Conservation (phyloP, 2,329 filamentous ascomycete species). For the Aspergillus luchuensis region DNA sequence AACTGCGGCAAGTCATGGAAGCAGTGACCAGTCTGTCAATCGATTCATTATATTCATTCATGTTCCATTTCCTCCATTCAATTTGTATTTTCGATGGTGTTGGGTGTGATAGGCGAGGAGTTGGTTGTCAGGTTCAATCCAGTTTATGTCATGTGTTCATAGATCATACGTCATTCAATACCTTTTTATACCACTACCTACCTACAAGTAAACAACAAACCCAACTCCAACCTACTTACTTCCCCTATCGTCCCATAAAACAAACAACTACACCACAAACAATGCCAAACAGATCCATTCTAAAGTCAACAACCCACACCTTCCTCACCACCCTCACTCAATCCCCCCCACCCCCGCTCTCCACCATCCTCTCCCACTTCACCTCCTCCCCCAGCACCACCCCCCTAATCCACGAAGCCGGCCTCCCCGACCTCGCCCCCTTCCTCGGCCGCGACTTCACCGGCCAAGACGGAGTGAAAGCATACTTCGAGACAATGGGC, state of each 20-base stretch:
- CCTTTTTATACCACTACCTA: background rate
- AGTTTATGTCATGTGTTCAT: conserved; percentile 11
- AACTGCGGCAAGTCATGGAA: conserved; percentile 53
- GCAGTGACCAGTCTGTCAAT: conserved; percentile 30
- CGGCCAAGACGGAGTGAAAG: conserved; percentile 35
- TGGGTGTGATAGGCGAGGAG: conserved; percentile 17
- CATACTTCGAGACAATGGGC: conserved; percentile 41
- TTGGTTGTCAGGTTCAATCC: conserved; percentile 16
- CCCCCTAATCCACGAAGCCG: conserved; percentile 41
- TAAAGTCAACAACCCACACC: conserved; percentile 11
- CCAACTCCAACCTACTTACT: too few species aligned
- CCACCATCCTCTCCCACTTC: conserved; percentile 44
- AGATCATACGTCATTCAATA: background rate
- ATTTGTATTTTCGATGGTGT: conserved; percentile 12
- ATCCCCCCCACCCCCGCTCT: conserved; percentile 21
- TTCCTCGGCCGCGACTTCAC: conserved; percentile 47
- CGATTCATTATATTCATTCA: too few species aligned
- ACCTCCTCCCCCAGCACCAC: conserved; percentile 29
- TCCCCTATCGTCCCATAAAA: too few species aligned
- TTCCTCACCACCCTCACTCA: conserved; percentile 37
- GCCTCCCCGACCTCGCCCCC: conserved; percentile 42
- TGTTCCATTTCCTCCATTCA: too few species aligned
- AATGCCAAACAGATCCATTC: too few species aligned
- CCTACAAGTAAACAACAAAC: background rate
- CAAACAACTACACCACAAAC: too few species aligned